Conservation (phyloP, 352 stramenopile genomes). For the Pythium coloratum region DNA sequence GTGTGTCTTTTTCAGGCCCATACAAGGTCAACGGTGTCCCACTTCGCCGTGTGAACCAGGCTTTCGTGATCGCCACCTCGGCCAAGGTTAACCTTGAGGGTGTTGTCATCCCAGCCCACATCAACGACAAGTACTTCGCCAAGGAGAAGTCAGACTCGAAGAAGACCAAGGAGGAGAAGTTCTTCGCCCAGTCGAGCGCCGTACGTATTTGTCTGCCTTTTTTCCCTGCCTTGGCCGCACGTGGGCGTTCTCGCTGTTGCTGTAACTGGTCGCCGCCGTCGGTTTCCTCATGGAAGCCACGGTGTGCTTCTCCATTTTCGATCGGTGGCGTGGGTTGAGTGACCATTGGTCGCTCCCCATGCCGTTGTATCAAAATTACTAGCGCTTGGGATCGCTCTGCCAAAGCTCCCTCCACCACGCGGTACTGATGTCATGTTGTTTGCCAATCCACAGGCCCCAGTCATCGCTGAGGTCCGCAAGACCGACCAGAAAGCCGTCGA, state of each 20-base stretch:
- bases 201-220: constrained; percentile 46
- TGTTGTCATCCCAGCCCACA: constrained; percentile 89
- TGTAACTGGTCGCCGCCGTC: constrained; percentile 18
- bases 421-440: constrained; percentile 27
- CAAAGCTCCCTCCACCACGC: constrained; percentile 81
- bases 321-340: constrained; percentile 19
- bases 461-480: constrained; percentile 97
- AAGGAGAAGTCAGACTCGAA: constrained; percentile 88
- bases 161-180: constrained; percentile 96
- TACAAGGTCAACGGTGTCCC: constrained; percentile 98
- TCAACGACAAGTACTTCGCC: constrained; percentile 98
- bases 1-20: constrained; percentile 45
- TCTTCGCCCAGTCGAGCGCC: constrained; percentile 93
- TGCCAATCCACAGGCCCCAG: constrained; percentile 58
- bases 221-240: constrained; percentile 15
- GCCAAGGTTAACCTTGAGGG: constrained; percentile 95
- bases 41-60: constrained; percentile 96
- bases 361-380: constrained; percentile 34
- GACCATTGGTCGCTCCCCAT: constrained; percentile 17
- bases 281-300: not conserved
- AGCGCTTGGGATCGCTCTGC: constrained; percentile 91
- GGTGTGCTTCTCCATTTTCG: constrained; percentile 12
- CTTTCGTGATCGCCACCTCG: constrained; percentile 98
- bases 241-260: constrained; percentile 29
- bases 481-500: constrained; percentile 99